phyloP scores from a whole-genome alignment of 1,139 yeast species.

The Scheffersomyces illinoinensis region DNA sequence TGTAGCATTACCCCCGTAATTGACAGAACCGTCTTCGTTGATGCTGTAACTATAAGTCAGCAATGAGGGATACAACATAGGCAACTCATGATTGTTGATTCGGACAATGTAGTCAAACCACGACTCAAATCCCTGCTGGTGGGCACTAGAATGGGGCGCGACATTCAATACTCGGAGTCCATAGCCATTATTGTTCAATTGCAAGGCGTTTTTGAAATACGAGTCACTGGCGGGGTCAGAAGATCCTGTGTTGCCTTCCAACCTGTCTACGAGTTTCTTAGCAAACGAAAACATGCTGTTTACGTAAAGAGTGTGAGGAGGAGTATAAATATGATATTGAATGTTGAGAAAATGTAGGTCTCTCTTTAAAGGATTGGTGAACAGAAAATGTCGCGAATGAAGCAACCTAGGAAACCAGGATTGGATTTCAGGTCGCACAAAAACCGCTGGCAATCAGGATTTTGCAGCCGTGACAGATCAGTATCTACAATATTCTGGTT shows the following conservation, averaged over 20 bases:
- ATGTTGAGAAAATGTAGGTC: not conserved
- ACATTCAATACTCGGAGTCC: constrained; percentile 45
- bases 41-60: constrained; percentile 34
- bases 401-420: not conserved
- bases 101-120: constrained; percentile 86
- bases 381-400: not conserved
- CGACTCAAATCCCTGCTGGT: constrained; percentile 57
- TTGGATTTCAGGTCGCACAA: not conserved
- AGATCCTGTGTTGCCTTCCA: constrained; percentile 49
- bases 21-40: constrained; percentile 46
- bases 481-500: not conserved
- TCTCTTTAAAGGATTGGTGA: not conserved
- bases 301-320: not conserved
- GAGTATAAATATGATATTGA: not conserved
- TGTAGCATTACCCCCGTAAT: constrained; percentile 37
- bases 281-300: constrained; percentile 83
- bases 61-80: constrained; percentile 44
- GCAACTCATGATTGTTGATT: constrained; percentile 73
- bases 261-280: constrained; percentile 72
- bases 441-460: not conserved
- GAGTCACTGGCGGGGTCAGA: constrained; percentile 41
- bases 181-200: constrained; percentile 43
- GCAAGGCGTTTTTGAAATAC: constrained; percentile 50
- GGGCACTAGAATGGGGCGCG: constrained; percentile 41
- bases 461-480: not conserved